Conservation (phyloP, 1,284 basidiomycete species). For the Apiotrichum brassicae region DNA sequence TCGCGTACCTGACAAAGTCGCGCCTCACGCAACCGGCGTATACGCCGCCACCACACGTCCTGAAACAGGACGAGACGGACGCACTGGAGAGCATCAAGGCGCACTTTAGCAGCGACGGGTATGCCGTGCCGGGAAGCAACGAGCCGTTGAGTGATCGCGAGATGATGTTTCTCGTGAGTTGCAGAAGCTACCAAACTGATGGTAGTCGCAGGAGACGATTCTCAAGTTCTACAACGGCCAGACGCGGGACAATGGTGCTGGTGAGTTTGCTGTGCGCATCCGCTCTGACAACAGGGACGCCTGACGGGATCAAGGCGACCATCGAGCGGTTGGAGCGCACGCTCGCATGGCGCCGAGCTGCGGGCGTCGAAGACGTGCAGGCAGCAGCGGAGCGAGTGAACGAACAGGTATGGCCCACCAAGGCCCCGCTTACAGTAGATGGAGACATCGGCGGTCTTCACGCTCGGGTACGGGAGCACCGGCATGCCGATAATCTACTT, state of each 20-base stretch:
- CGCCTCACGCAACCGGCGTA: not conserved
- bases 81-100: not conserved
- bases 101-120: not conserved
- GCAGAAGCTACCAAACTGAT: not conserved
- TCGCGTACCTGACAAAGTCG: not conserved
- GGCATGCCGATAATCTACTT: conserved; percentile 35
- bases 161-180: not conserved
- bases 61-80: not conserved
- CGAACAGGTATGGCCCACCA: no score
- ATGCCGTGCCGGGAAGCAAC: not conserved
- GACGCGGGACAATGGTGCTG: no score
- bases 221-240: not conserved
- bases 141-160: not conserved
- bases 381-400: no score
- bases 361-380: conserved; percentile 36
- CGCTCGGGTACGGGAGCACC: conserved; percentile 25
- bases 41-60: not conserved
- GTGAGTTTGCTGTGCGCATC: no score
- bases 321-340: conserved; percentile 33
- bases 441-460: conserved; percentile 31
- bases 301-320: conserved; percentile 5
- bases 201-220: not conserved
- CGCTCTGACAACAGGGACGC: not conserved
- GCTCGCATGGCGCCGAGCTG: conserved; percentile 34
- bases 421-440: no score